phyloP scores from a whole-genome alignment of 179 eudicot genomes.

The Beta lomatogona region DNA sequence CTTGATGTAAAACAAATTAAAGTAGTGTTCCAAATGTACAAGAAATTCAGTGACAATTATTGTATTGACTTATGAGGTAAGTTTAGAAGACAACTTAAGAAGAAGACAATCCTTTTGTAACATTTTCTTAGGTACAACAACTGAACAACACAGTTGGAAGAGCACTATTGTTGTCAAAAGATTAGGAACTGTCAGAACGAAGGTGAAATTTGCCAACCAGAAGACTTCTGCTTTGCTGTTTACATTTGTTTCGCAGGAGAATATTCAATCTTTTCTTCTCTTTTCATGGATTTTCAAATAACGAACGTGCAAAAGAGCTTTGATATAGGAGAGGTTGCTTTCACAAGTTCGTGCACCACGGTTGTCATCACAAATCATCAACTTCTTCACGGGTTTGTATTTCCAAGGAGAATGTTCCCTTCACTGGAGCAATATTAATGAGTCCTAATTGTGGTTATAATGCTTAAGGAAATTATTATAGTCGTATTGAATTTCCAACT shows the following conservation, averaged over 20 bases:
- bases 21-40: slow-evolving; percentile 1
- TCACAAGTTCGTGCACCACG: slow-evolving; percentile 32
- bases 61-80: slow-evolving; percentile 16
- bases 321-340: background rate
- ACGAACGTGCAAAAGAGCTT: slow-evolving; percentile 27
- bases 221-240: slow-evolving; percentile 1
- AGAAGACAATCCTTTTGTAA: background rate
- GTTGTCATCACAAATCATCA: slow-evolving; percentile 22
- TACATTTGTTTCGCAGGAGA: background rate
- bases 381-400: slow-evolving; percentile 25
- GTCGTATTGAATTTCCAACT: no score
- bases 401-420: slow-evolving; percentile 25
- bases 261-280: background rate
- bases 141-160: background rate
- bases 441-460: background rate
- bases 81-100: background rate
- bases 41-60: slow-evolving; percentile 10
- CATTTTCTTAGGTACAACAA: background rate
- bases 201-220: background rate
- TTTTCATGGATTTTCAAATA: background rate
- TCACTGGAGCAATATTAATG: background rate
- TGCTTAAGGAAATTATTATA: no score
- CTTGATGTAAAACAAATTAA: background rate
- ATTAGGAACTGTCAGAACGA: background rate
- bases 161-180: background rate